Percentiles rank a stretch among this genome's conserved stretches.
phyloP scores from a whole-genome alignment of 2,329 filamentous ascomycete genomes.

The Alternaria solani region DNA sequence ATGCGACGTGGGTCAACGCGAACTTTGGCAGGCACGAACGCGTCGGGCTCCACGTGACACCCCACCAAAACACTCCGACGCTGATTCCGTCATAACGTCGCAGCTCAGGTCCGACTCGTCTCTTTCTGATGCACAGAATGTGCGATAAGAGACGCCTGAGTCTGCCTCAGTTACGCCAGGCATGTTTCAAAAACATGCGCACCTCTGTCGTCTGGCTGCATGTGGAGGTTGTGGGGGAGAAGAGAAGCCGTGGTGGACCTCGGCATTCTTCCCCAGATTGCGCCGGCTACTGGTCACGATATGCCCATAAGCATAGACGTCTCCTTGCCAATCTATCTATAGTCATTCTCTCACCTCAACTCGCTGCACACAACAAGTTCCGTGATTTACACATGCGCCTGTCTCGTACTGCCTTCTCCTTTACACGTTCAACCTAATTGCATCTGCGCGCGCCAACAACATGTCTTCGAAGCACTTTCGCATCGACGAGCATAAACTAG shows the following conservation, averaged over 20 bases:
- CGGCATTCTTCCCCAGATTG: conserved; percentile 34
- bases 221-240: conserved; percentile 5
- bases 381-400: neutral
- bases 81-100: conserved; percentile 3
- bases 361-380: neutral
- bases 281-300: conserved; percentile 29
- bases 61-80: conserved; percentile 14
- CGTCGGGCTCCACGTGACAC: conserved; percentile 27
- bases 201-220: neutral
- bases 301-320: conserved; percentile 6
- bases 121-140: neutral
- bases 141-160: neutral
- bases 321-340: neutral
- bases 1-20: conserved; percentile 11
- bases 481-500: conserved; percentile 75
- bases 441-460: conserved; percentile 13
- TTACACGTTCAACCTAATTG: neutral
- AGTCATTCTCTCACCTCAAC: neutral
- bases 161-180: neutral
- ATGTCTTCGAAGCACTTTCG: conserved; percentile 62
- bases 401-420: neutral
- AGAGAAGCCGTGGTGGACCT: conserved; percentile 27
- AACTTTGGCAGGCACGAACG: conserved; percentile 14
- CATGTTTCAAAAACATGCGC: neutral
- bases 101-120: neutral